A percentile compares a stretch with the other conserved stretches of the same genome.
phyloP scores from a whole-genome alignment of 2,329 filamentous ascomycete genomes.

The Calycina marina region DNA sequence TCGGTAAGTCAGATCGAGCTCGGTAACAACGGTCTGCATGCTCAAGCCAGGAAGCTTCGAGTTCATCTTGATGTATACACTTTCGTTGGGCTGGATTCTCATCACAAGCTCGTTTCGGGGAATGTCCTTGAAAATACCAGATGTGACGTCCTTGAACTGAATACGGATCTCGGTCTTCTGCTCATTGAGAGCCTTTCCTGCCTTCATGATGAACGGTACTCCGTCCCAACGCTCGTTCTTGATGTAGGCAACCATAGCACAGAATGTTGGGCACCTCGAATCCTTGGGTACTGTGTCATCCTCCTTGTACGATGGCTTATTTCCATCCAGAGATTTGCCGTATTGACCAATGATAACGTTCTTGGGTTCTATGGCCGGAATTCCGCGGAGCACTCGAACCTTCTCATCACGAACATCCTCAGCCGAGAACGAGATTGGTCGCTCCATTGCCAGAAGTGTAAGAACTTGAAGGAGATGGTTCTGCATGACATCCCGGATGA shows the following conservation, averaged over 20 bases:
- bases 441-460: conserved; percentile 93
- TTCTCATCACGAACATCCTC: conserved; percentile 99
- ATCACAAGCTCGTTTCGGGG: conserved; percentile 98
- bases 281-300: conserved; percentile 97
- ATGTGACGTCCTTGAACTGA: conserved; percentile 98
- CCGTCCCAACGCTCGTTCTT: conserved; percentile 99
- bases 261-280: conserved; percentile 95
- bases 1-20: conserved; percentile 95
- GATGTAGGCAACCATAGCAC: conserved; percentile 92
- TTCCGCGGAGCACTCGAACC: conserved; percentile 85
- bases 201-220: conserved; percentile 98
- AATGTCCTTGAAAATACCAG: conserved; percentile 99
- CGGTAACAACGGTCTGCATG: conserved; percentile 98
- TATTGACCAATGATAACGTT: conserved; percentile 99
- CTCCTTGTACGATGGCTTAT: conserved; percentile 96
- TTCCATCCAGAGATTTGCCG: conserved; percentile 87
- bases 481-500: conserved; percentile 99
- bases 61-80: conserved; percentile 99
- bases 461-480: conserved; percentile 96
- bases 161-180: conserved; percentile 99
- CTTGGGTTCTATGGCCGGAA: conserved; percentile 93
- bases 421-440: conserved; percentile 92
- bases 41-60: conserved; percentile 95
- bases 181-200: conserved; percentile 95
- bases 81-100: conserved; percentile 98